Percentiles rank a stretch among this genome's conserved stretches.
These are phyloP conservation scores for Immersiella caudata DNA, from an alignment of 495 filamentous ascomycete species.

Conservation along the genomic window DNA sequence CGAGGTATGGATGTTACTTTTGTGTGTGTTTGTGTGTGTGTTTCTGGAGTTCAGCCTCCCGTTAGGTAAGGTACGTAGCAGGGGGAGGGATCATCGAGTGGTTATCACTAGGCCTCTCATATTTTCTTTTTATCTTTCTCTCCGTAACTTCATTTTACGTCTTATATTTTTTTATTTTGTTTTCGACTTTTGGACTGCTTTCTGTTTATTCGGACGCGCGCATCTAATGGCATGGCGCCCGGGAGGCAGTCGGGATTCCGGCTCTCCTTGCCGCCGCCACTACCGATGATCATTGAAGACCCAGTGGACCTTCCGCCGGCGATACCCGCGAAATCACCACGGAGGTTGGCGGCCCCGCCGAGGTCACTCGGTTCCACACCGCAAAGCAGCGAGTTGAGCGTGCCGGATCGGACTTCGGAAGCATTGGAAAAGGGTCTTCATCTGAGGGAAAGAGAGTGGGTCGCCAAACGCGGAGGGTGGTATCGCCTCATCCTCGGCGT, in stretches of 20 bases:
- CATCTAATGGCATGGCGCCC: slow-evolving; percentile 23
- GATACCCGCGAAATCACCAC: slow-evolving; percentile 20
- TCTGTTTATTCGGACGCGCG: not conserved
- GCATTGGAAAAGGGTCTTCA: slow-evolving; percentile 3
- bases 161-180: not conserved
- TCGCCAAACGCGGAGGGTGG: slow-evolving; percentile 45
- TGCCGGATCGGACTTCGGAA: not conserved
- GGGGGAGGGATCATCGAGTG: not conserved
- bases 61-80: not conserved
- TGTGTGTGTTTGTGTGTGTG: too few relatives aligned
- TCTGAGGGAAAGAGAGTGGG: slow-evolving; percentile 14
- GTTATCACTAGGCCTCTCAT: not conserved
- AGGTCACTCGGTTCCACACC: not conserved
- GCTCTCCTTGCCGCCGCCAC: slow-evolving; percentile 19
- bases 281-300: slow-evolving; percentile 32
- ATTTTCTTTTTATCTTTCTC: not conserved
- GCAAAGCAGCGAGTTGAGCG: slow-evolving; percentile 3
- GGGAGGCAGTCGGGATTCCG: slow-evolving; percentile 24
- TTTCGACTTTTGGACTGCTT: not conserved
- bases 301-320: slow-evolving; percentile 6
- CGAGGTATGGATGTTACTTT: too few relatives aligned
- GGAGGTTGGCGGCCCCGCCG: slow-evolving; percentile 3
- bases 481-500: slow-evolving; percentile 36
- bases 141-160: not conserved
- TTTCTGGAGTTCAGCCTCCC: too few relatives aligned